A percentile compares a stretch with the other conserved stretches of the same genome.
Evolutionary conservation across 2,329 filamentous ascomycete genomes (phyloP).

Genomic region (Aspergillus neotritici): DNA sequence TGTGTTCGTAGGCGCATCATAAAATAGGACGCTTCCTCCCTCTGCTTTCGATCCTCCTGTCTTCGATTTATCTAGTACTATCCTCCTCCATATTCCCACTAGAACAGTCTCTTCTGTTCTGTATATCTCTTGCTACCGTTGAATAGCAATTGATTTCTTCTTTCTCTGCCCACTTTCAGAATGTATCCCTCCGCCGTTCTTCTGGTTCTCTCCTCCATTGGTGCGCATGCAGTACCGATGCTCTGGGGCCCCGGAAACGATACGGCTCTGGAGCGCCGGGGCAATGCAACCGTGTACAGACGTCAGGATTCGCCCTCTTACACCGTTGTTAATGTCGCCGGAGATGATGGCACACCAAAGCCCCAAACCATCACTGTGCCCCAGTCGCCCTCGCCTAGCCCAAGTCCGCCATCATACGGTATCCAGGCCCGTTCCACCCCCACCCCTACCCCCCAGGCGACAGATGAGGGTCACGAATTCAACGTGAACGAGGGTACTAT

Average conservation of each 20-base stretch:
- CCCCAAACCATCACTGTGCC: slow-evolving; percentile 22
- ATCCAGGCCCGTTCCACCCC: slow-evolving; percentile 1
- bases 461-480: slow-evolving; percentile 1
- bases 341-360: slow-evolving; percentile 11
- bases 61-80: not conserved
- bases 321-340: slow-evolving; percentile 31
- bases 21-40: slow-evolving; percentile 2
- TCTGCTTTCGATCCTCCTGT: not conserved
- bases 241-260: slow-evolving; percentile 15
- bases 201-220: slow-evolving; percentile 23
- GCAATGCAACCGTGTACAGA: not conserved
- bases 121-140: slow-evolving; percentile 1
- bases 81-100: not conserved
- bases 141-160: slow-evolving; percentile 1
- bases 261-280: slow-evolving; percentile 20
- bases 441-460: not conserved
- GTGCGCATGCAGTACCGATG: slow-evolving; percentile 26
- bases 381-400: slow-evolving; percentile 15
- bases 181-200: slow-evolving; percentile 29
- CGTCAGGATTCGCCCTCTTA: slow-evolving; percentile 12
- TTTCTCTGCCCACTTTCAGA: slow-evolving; percentile 6
- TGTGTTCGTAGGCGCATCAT: slow-evolving; percentile 5
- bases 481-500: slow-evolving; percentile 2
- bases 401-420: slow-evolving; percentile 16
- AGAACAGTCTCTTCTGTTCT: not conserved